A percentile compares a stretch with the other conserved stretches of the same genome.
Conservation (phyloP, 1,284 basidiomycete genomes). For the Pseudozyma sp. region DNA sequence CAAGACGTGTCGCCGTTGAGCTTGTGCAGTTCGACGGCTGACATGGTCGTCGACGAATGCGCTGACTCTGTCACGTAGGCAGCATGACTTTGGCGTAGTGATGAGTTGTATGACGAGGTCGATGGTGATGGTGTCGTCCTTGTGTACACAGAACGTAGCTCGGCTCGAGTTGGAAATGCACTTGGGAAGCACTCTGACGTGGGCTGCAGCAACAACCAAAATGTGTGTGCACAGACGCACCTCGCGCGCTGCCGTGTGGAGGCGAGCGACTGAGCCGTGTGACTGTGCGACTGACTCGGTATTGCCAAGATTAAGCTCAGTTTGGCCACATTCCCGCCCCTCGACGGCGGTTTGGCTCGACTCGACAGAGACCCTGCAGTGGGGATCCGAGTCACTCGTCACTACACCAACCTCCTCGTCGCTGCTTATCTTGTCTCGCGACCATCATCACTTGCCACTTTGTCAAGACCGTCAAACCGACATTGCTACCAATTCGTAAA, state of each 20-base stretch:
- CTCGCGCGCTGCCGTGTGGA: not conserved
- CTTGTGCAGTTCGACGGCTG: slow-evolving; percentile 36
- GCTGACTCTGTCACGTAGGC: too few species aligned
- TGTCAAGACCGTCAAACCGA: not conserved
- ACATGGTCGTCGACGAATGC: slow-evolving; percentile 8
- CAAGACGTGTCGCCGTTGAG: slow-evolving; percentile 50
- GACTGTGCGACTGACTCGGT: slow-evolving; percentile 7
- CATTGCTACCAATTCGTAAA: too few species aligned
- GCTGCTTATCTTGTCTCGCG: not conserved
- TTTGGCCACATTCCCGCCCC: not conserved
- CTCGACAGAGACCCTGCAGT: slow-evolving; percentile 10
- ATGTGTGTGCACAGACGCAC: slow-evolving; percentile 4
- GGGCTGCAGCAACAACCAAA: not conserved
- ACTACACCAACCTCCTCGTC: too few species aligned
- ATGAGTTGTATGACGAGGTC: too few species aligned
- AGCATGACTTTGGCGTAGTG: too few species aligned
- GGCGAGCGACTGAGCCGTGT: slow-evolving; percentile 4
- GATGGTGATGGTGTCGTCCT: too few species aligned
- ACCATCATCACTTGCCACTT: slow-evolving; percentile 3
- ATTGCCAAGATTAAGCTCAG: not conserved
- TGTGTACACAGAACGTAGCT: too few species aligned
- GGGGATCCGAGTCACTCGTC: slow-evolving; percentile 1
- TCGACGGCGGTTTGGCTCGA: not conserved
- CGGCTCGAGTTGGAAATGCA: too few species aligned
- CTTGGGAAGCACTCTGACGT: slow-evolving; percentile 9